Evolutionary conservation across 257 asterid species (phyloP).

Genomic region (Nicotiana undulata): DNA sequence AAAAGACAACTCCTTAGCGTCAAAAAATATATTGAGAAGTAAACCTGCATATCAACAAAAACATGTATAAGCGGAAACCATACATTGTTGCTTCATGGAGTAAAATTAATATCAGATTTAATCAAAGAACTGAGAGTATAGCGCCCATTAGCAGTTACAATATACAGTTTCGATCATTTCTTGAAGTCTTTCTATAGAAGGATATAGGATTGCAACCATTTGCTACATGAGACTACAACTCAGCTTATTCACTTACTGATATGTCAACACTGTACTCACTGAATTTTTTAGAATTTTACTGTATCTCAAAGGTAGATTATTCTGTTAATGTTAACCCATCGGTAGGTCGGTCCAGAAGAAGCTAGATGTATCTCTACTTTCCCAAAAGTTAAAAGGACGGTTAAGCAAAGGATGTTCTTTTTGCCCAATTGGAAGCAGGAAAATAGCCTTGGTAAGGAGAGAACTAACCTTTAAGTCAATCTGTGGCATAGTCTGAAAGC

Average conservation of each 20-base stretch:
- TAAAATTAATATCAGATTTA: neutral
- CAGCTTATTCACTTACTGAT: neutral
- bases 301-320: neutral
- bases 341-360: neutral
- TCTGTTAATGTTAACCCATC: neutral
- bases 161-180: neutral
- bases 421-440: neutral
- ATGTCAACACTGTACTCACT: neutral
- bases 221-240: neutral
- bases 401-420: neutral
- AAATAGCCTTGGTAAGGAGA: neutral
- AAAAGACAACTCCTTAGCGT: neutral
- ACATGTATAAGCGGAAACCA: neutral
- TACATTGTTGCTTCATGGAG: neutral
- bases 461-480: constrained; percentile 4
- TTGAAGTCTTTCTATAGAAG: neutral
- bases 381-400: neutral
- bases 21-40: constrained; percentile 5
- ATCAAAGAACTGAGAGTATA: neutral
- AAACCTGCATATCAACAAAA: constrained; percentile 8
- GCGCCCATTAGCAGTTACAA: neutral
- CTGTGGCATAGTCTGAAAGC: constrained; percentile 5
- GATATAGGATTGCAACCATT: neutral
- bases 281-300: neutral
- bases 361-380: neutral